Evolutionary conservation across 495 filamentous ascomycete species (phyloP), one percentile per base, ranked within the genome.

Genomic region (Talaromyces ruber): DNA sequence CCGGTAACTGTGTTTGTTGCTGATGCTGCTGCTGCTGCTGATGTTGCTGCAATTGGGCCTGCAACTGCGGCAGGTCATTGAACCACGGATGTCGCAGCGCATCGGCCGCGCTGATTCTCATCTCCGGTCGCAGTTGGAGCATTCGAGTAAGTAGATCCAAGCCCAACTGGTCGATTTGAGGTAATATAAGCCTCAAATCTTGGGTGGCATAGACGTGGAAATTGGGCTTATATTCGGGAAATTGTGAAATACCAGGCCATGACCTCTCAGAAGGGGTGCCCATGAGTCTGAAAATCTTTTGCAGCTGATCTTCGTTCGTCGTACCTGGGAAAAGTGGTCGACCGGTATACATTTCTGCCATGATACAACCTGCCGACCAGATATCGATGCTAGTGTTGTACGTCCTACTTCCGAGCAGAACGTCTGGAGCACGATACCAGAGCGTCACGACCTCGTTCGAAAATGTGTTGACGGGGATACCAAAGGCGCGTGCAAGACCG

Each of bases 371-470:
- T 14, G 93, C 93, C 21, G 89, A 93, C 93, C 93, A 97, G 76
- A 97, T 97, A 68, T 97, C 93, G 76, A 97, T 97, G 76, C 89
- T 93, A 25, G 93, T 97, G 74, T 95, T 97, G 74, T 97, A 97
- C 39, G 93, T 96, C 62, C 93, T 78, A 64, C 86, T 90, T 53
- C 93, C 93, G 43, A 97, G 84, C 30, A 97, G 84, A 37, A 97
- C 93, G 66, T 97, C 93, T 1, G 93, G 93, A 0, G 93, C 93
- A 21, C 93, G 89, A 73, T 97, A 97, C 93, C 93, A 97, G 45
- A 97, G 82, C 1, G 93, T 97, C 29, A 98, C 93, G 30, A 98
- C 93, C 71, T 98, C 93, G 73, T 98, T 98, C 59, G 90, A 94
- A 79, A 98, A 98, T 12, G 93, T 98, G 71, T 98, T 98, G 67